Percentiles rank a stretch among this genome's conserved stretches.
These are phyloP conservation scores for Amanita pallidorosea DNA, from an alignment of 768 basidiomycete species.

Conservation along the genomic window DNA sequence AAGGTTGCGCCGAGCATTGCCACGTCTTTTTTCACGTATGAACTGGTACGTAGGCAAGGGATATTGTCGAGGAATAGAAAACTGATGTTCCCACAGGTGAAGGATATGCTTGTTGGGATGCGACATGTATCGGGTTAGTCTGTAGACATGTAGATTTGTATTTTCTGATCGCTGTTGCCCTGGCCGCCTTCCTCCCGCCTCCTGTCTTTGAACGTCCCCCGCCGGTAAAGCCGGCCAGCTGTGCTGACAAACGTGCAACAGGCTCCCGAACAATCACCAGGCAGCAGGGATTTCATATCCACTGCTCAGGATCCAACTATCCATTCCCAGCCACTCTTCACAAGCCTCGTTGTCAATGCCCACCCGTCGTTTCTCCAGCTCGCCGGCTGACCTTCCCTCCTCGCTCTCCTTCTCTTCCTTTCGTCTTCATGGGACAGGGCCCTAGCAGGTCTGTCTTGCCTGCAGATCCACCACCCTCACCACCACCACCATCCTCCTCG, in stretches of 20 bases:
- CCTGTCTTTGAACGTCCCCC: neutral
- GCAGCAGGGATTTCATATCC: constrained; percentile 1
- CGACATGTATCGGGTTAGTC: constrained; percentile 7
- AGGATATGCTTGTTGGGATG: constrained; percentile 29
- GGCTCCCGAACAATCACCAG: neutral
- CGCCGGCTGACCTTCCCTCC: constrained; percentile 3
- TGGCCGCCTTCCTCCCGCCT: neutral
- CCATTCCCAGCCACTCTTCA: constrained; percentile 3
- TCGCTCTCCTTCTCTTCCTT: constrained; percentile 17
- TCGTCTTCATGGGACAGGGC: constrained; percentile 17
- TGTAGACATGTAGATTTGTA: neutral
- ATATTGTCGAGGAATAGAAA: neutral
- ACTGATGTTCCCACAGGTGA: constrained; percentile 14
- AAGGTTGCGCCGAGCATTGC: constrained; percentile 90
- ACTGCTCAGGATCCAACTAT: neutral
- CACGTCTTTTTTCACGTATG: constrained; percentile 79
- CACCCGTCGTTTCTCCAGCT: neutral
- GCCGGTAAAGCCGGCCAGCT: neutral
- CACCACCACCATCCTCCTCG: constrained; percentile 9
- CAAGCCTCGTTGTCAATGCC: constrained; percentile 1
- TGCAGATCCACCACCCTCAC: constrained; percentile 9
- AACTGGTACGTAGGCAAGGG: constrained; percentile 35
- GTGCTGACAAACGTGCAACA: neutral
- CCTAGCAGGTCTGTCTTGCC: constrained; percentile 15
- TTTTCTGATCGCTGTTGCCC: neutral